Conservation (phyloP, 179 eudicot species). For the Drosera spatulata region DNA sequence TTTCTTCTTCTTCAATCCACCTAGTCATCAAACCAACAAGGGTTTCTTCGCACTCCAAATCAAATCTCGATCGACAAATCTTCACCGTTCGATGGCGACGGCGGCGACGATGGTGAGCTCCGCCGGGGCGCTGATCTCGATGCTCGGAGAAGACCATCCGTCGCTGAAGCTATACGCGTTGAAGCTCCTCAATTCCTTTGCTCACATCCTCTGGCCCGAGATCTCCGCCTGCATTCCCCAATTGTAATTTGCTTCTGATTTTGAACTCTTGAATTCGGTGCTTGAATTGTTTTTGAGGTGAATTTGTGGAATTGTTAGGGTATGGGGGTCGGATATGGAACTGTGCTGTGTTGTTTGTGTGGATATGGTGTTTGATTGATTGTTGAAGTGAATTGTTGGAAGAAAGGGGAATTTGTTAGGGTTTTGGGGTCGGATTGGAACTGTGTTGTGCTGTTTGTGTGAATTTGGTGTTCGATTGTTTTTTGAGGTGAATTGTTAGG, state of each 20-base stretch:
- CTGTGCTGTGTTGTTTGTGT: neutral
- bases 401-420: neutral
- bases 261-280: neutral
- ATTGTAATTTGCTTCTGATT: conserved; percentile 29
- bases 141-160: conserved; percentile 66
- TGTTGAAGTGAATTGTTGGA: neutral
- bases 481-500: neutral
- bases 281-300: neutral
- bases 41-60: too few species aligned
- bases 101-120: conserved; percentile 57
- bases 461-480: too few species aligned
- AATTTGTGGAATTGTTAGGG: too few species aligned
- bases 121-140: conserved; percentile 72
- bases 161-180: conserved; percentile 74
- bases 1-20: too few species aligned
- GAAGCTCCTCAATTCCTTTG: conserved; percentile 57
- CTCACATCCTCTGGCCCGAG: conserved; percentile 84
- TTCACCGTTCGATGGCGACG: neutral
- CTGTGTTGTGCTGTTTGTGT: neutral
- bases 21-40: too few species aligned
- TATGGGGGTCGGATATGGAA: neutral
- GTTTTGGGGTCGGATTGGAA: neutral
- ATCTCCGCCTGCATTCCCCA: conserved; percentile 76
- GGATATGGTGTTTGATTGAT: neutral
- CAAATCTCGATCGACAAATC: too few species aligned